A percentile compares a stretch with the other conserved stretches of the same genome.
Conservation (phyloP, 352 stramenopile species). For the Phytophthora cactorum region DNA sequence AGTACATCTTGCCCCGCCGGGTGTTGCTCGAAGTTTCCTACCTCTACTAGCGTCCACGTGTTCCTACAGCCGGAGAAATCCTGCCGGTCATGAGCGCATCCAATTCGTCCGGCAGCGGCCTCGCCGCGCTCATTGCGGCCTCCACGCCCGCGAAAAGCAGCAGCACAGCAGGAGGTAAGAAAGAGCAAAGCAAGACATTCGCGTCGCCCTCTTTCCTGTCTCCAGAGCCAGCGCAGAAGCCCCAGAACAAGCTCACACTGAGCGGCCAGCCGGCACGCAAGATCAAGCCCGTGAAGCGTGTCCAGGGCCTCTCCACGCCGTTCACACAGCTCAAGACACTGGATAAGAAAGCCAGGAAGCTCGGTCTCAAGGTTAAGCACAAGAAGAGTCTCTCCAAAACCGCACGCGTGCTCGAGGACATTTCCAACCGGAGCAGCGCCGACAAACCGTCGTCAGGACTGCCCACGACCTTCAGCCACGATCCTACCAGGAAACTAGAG, state of each 20-base stretch:
- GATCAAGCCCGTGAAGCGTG: constrained; percentile 42
- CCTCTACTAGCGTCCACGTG: neutral
- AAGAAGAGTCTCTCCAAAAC: constrained; percentile 26
- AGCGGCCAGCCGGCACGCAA: constrained; percentile 45
- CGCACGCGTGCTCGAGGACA: constrained; percentile 42
- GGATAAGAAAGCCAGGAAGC: constrained; percentile 32
- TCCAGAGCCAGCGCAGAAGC: constrained; percentile 36
- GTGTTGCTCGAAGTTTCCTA: neutral
- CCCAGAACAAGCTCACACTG: constrained; percentile 44
- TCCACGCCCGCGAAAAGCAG: constrained; percentile 20
- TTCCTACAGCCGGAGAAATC: constrained; percentile 15
- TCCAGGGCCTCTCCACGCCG: constrained; percentile 15
- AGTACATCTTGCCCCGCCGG: neutral
- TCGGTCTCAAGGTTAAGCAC: constrained; percentile 15
- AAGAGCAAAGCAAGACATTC: constrained; percentile 15
- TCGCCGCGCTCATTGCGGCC: constrained; percentile 9
- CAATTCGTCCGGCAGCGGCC: constrained; percentile 5
- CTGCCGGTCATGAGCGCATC: constrained; percentile 17
- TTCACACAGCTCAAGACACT: constrained; percentile 11
- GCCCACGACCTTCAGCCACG: constrained; percentile 10
- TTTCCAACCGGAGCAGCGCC: constrained; percentile 40
- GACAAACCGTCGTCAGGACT: constrained; percentile 14
- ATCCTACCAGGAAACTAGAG: constrained; percentile 53
- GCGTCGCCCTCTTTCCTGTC: constrained; percentile 53
- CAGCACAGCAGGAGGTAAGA: neutral